Evolutionary conservation across 2,329 filamentous ascomycete genomes (phyloP).

Genomic region (Colletotrichum destructivum): DNA sequence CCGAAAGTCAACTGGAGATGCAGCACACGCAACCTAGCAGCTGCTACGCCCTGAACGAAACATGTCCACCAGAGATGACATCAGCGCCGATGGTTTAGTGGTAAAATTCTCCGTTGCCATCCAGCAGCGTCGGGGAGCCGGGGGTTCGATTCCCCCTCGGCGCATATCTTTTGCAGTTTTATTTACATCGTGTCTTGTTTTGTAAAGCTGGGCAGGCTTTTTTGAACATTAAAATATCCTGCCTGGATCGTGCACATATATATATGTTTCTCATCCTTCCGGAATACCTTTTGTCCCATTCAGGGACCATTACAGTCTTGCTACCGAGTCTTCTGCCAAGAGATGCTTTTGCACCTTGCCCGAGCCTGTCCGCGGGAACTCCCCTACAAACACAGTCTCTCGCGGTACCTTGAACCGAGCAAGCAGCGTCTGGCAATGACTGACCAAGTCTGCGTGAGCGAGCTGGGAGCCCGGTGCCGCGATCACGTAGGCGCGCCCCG

Average conservation of each 20-base stretch:
- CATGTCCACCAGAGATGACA: neutral
- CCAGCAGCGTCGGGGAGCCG: constrained; percentile 39
- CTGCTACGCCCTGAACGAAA: fast-evolving
- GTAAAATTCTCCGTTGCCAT: constrained; percentile 42
- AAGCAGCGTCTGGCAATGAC: constrained; percentile 18
- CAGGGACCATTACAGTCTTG: constrained; percentile 2
- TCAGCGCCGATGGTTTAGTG: constrained; percentile 41
- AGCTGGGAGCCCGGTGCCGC: constrained; percentile 1
- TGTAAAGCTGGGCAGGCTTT: too few species aligned
- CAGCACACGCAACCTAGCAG: neutral
- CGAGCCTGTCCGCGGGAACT: constrained; percentile 29
- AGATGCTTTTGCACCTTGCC: constrained; percentile 37
- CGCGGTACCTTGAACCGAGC: constrained; percentile 33
- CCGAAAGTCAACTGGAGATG: too few species aligned
- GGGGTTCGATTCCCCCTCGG: constrained; percentile 41
- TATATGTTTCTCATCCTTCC: too few species aligned
- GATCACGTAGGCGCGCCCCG: constrained; percentile 33
- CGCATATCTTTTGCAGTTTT: constrained; percentile 18
- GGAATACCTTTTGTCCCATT: neutral
- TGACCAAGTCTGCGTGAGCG: neutral
- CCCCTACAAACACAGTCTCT: constrained; percentile 25
- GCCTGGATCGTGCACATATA: too few species aligned
- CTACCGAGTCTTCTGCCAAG: constrained; percentile 6
- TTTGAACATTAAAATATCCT: too few species aligned
- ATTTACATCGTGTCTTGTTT: too few species aligned